Base-by-base conservation (phyloP, 2,329 filamentous ascomycete species). In the Colletotrichum sp. region DNA sequence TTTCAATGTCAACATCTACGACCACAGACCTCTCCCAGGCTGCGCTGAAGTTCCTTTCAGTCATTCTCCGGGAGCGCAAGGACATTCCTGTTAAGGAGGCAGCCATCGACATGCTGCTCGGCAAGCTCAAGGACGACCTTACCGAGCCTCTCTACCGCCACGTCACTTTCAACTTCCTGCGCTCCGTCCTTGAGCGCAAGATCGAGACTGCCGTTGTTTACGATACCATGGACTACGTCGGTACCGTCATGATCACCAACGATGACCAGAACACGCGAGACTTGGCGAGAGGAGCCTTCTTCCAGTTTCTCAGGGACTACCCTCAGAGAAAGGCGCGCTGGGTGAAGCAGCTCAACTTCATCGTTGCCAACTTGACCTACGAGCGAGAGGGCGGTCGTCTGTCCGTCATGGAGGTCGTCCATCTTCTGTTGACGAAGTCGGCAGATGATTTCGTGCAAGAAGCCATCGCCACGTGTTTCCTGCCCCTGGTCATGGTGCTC, bases 261-360 rank as follows among this genome's bases (percentile, higher is more conserved):
- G 95, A 98, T 77, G 96, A 98, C 79, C 94, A 94, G 79, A 93
- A 94, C 78, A 96, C 96, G 4, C 92, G 97, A 68, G 95, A 98
- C 82, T 88, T 98, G 48, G 96, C 96, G 16, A 91, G 97, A 72
- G 95, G 95, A 24, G 94, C 95, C 16, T 99, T 98, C 84, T 94
- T 98, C 84, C 95, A 98, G 79, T 99, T 99, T 86, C 87, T 99
- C 72, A 92, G 96, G 78, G 96, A 98, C 70, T 99, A 98, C 81
- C 96, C 97, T 0, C 97, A 99, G 83, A 95, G 94, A 80, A 96
- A 96, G 84, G 94, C 93, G 77, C 91, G 97, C 16, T 98, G 97
- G 93, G 90, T 92, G 52, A 98, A 98, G 83, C 96, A 99, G 82
- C 90, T 98, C 67, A 92, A 90, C 72, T 99, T 99, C 82, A 89